Base-by-base conservation (phyloP, 2,329 filamentous ascomycete species). In the Laburnicola sp. region DNA sequence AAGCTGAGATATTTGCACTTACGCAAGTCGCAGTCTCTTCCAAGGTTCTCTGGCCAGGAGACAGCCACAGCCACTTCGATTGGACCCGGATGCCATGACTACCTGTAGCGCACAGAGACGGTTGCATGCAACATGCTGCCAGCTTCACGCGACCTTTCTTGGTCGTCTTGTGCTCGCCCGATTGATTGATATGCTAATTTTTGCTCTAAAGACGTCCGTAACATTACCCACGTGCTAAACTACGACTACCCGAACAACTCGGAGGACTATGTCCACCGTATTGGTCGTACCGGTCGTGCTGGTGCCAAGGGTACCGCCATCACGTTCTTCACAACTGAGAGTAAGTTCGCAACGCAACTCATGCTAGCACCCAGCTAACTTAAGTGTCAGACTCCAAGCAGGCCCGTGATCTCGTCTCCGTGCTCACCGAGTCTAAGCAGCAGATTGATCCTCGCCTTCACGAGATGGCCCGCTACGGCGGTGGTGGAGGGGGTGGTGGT, bases 221-320 rank as follows among this genome's bases (percentile, higher is more conserved):
- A 99, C 84, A 99, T 99, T 82, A 97, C 94, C 79, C 94, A 99
- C 81, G 94, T 99, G 79, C 85, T 99, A 80, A 97, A 97, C 86
- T 97, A 97, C 89, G 94, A 97, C 77, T 97, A 97, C 79, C 93
- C 93, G 76, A 97, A 97, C 82, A 97, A 86, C 74, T 86, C 83
- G 67, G 84, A 86, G 74, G 84, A 86, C 69, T 86, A 86, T 67
- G 82, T 86, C 72, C 84, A 86, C 74, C 83, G 84, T 70, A 86
- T 86, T 73, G 84, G 84, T 71, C 82, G 84, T 77, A 86, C 84
- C 71, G 84, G 80, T 76, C 83, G 84, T 81, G 83, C 83, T 73
- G 94, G 94, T 79, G 87, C 88, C 70, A 90, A 87, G 62, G 94
- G 94, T 79, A 97, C 92, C 68, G 94, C 94, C 74, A 97, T 97